Base-by-base conservation (phyloP, 2,329 filamentous ascomycete genomes). In the Chrysoporthe cubensis region DNA sequence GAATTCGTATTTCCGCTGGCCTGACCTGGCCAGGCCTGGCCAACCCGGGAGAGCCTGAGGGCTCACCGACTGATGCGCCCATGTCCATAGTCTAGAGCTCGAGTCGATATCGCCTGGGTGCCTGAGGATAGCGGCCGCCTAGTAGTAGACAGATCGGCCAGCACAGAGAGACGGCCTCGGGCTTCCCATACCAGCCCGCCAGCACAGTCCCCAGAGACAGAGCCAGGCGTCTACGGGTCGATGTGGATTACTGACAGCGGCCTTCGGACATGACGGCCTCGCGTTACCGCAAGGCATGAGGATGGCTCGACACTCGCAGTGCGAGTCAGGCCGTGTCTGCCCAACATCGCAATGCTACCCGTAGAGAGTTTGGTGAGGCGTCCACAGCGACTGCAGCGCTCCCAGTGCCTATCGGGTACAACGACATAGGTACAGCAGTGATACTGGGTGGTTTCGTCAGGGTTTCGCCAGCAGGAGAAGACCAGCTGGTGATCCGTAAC, bases 361-460 rank as follows among this genome's bases (percentile, higher is more conserved):
- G 48, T 26, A 5, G 14, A 4, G 26, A 52, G 18, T 52, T 52
- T 52, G 50, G 50, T 7, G 50, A 57, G n/a, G 5, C 52, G 16
- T 37, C 52, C 13, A 57, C 6, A 18, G 34, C 54, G 8, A 57
- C 13, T 57, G 54, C 52, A 32, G 26, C 52, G 11, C 40, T 32
- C 40, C 7, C 54, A 40, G n/a, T 16, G 50, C 1, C 50, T 54
- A 54, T 58, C 37, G 21, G 56, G 54, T 21, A 34, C 59, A 37
- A 9, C 3, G 4, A 18, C 2, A 2, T 13, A 34, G 26, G 59
- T 43, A 48, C n/a, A 18, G n/a, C 26, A 56, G 26, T 58, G 42
- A 48, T 48, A 61, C 60, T 69, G 61, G 50, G 52, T 44, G 62
- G 65, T 67, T 67, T 67, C 68, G 68, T 65, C 66, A 65, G 50